Base-by-base conservation (phyloP, 2,329 filamentous ascomycete genomes). In the Penicillium janthinellum region DNA sequence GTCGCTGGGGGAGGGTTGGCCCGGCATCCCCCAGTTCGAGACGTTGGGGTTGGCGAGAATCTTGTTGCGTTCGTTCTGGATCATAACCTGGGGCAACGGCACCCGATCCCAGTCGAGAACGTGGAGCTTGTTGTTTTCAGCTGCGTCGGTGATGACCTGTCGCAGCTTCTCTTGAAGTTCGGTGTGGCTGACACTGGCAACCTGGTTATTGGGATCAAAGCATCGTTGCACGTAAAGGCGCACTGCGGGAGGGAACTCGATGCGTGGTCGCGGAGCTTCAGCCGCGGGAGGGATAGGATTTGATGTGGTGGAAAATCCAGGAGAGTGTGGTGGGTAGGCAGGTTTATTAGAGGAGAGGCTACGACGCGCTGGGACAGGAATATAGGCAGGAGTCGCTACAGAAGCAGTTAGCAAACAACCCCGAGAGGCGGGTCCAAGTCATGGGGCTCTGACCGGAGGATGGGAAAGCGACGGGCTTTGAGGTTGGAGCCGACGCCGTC, bases 91-190 rank as follows among this genome's bases (percentile, higher is more conserved):
- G 5, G 95, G 95, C 14, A 97, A 81, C 44, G 90, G 91, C 80
- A 96, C 85, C 28, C 80, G 84, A 64, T 90, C 85, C 95, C 95
- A 99, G 79, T 97, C 86, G 74, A 91, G 87, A 28, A 83, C 83
- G 72, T 89, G 83, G 71, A 97, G 84, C 57, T 84, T 84, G 66
- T 89, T 85, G 67, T 80, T 85, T 68, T 94, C 89, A 66, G 91
- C 92, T 64, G 91, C 91, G 56, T 88, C 83, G 62, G 89, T 91
- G 73, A 99, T 97, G 67, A 92, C 89, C 61, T 88, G 81, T 77
- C 94, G 96, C 64, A 99, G 81, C 72, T 92, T 96, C 61, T 82
- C 81, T 75, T 96, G 90, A 83, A 97, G 89, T 58, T 96, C 92
- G 55, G 83, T 70, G 55, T 85, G 84, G 53, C 80, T 75, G 48